These are phyloP conservation scores for Trypanosoma platydactyli DNA, from an alignment of 208 protist genomes.

Conservation along the genomic window DNA sequence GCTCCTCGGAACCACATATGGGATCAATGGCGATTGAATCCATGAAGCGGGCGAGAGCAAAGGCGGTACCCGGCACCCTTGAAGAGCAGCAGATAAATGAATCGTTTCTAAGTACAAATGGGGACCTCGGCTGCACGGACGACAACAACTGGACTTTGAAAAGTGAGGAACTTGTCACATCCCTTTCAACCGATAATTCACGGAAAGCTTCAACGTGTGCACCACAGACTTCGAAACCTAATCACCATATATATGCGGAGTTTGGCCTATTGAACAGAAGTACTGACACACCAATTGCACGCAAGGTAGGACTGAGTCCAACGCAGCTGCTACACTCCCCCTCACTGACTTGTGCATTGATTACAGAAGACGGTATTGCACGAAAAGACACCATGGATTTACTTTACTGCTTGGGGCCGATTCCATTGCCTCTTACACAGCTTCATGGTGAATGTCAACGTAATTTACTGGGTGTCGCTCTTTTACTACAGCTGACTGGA, in stretches of 20 bases:
- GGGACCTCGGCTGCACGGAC: neutral
- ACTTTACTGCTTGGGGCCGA: too few relatives aligned
- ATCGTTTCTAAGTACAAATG: neutral
- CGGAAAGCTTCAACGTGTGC: neutral
- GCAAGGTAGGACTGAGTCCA: too few relatives aligned
- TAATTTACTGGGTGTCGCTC: neutral
- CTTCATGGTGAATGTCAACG: neutral
- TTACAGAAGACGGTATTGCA: too few relatives aligned
- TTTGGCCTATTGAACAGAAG: neutral
- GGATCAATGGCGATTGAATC: neutral
- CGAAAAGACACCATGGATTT: too few relatives aligned
- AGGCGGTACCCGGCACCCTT: neutral
- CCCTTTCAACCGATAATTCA: neutral
- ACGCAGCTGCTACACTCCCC: too few relatives aligned
- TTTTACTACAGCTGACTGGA: constrained; percentile 33
- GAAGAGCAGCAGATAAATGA: neutral
- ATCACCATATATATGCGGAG: neutral
- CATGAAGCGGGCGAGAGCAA: neutral
- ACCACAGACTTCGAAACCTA: neutral
- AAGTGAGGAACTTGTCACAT: neutral
- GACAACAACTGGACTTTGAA: neutral
- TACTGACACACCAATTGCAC: neutral
- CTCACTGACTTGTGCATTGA: too few relatives aligned
- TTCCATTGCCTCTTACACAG: too few relatives aligned
- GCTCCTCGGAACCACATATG: neutral